phyloP scores from a whole-genome alignment of 352 stramenopile genomes.

The Pythium vanterpoolii region DNA sequence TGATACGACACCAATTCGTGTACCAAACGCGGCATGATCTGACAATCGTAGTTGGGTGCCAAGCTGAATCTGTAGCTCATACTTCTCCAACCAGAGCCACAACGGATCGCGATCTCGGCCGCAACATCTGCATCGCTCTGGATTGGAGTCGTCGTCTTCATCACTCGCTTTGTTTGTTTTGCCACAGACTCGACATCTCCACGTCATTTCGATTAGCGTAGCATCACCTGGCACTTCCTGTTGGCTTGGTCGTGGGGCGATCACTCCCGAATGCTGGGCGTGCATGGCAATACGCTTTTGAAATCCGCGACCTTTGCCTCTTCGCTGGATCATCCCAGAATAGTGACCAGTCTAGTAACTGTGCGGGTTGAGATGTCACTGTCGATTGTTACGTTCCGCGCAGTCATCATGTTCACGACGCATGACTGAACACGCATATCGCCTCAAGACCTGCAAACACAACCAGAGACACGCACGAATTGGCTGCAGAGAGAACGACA shows the following conservation, averaged over 20 bases:
- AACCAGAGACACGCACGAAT: background rate
- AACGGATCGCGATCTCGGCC: constrained; percentile 6
- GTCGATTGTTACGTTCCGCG: background rate
- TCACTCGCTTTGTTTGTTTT: constrained; percentile 3
- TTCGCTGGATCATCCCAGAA: background rate
- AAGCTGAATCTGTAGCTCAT: constrained; percentile 5
- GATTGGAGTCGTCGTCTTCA: background rate
- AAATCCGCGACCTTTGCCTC: constrained; percentile 9
- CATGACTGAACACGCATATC: background rate
- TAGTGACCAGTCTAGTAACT: background rate
- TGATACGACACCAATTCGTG: constrained; percentile 8
- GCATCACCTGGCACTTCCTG: background rate
- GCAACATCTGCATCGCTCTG: constrained; percentile 8
- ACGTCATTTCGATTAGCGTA: background rate
- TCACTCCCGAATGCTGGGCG: constrained; percentile 2
- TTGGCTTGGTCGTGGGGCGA: background rate
- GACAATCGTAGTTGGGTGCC: constrained; percentile 1
- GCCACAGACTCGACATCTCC: constrained; percentile 14
- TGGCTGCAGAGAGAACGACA: background rate
- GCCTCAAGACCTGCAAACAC: background rate
- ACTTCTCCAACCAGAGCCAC: constrained; percentile 10
- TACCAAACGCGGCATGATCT: constrained; percentile 10
- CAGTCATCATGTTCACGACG: background rate
- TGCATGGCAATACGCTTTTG: constrained; percentile 1
- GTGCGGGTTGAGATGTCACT: background rate